A percentile compares a stretch with the other conserved stretches of the same genome.
phyloP scores from a whole-genome alignment of 805 yeast genomes.

The Helenozyma baotianmanensis region DNA sequence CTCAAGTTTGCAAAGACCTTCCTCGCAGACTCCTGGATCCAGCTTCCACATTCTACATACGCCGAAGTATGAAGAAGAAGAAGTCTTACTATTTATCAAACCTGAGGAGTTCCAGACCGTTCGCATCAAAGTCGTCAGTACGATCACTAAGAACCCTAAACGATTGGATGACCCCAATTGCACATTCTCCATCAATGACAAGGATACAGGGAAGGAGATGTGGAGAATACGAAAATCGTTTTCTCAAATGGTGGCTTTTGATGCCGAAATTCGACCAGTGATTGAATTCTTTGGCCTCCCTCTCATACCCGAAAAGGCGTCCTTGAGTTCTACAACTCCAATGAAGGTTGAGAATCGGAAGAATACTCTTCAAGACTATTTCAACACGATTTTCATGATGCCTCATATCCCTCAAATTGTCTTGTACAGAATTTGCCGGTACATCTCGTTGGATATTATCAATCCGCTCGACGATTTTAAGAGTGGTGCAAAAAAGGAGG shows the following conservation, averaged over 20 bases:
- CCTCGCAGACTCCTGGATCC: slow-evolving; percentile 14
- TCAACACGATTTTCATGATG: slow-evolving; percentile 49
- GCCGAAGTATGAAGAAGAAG: slow-evolving; percentile 30
- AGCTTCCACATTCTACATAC: slow-evolving; percentile 14
- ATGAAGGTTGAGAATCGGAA: slow-evolving; percentile 59
- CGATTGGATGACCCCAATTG: slow-evolving; percentile 56
- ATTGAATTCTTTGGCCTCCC: slow-evolving; percentile 54
- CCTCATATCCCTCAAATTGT: slow-evolving; percentile 55
- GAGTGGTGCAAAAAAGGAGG: slow-evolving; percentile 57
- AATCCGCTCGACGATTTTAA: slow-evolving; percentile 51
- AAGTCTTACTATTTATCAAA: slow-evolving; percentile 49
- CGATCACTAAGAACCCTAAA: slow-evolving; percentile 33
- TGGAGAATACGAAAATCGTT: slow-evolving; percentile 70
- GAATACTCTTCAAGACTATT: slow-evolving; percentile 52
- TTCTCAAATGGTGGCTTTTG: slow-evolving; percentile 57
- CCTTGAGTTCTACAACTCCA: slow-evolving; percentile 60
- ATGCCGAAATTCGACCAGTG: slow-evolving; percentile 51
- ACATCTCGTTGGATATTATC: slow-evolving; percentile 63
- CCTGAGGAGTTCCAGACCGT: slow-evolving; percentile 56
- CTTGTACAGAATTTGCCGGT: slow-evolving; percentile 53
- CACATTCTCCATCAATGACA: slow-evolving; percentile 60
- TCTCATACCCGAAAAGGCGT: slow-evolving; percentile 55
- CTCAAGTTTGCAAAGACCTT: background rate
- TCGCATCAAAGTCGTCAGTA: slow-evolving; percentile 44
- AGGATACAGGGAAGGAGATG: slow-evolving; percentile 57